Evolutionary conservation across 116 monocot genomes (phyloP).

Genomic region (Trichopus zeylanicus): DNA sequence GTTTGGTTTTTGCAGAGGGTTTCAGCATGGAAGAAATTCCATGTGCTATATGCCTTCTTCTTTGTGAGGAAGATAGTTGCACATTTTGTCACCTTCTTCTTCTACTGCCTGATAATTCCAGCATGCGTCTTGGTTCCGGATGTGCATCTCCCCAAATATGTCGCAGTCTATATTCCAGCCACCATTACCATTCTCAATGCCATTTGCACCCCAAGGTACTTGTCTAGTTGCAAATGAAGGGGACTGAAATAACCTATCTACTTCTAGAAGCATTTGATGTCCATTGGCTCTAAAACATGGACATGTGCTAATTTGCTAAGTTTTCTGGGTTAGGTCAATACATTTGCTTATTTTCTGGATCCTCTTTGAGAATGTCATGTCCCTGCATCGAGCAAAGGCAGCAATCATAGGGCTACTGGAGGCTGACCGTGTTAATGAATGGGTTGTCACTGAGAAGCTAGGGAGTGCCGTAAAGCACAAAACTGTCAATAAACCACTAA

Average conservation of each 20-base stretch:
- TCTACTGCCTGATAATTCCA: conserved; percentile 65
- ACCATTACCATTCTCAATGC: conserved; percentile 62
- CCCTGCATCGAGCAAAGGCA: conserved; percentile 59
- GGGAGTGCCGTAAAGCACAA: conserved; percentile 27
- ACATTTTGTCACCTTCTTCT: conserved; percentile 68
- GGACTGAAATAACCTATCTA: background rate
- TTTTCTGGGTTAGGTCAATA: conserved; percentile 40
- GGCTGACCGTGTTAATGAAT: conserved; percentile 56
- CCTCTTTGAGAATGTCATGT: conserved; percentile 79
- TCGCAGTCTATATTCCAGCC: conserved; percentile 46
- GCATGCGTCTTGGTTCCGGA: conserved; percentile 42
- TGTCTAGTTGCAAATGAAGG: background rate
- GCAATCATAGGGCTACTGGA: conserved; percentile 54
- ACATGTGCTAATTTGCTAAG: too few relatives aligned
- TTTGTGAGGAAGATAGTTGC: conserved; percentile 69
- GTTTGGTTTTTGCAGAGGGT: conserved; percentile 33
- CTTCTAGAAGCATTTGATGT: too few relatives aligned
- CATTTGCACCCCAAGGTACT: conserved; percentile 39
- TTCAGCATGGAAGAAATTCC: conserved; percentile 50
- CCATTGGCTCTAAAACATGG: too few relatives aligned
- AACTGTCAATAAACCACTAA: conserved; percentile 5
- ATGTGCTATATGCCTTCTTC: conserved; percentile 64
- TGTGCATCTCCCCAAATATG: conserved; percentile 43
- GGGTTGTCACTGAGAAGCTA: conserved; percentile 69
- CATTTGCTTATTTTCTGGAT: conserved; percentile 74